Evolutionary conservation across 192 early-diverging fungal genomes (phyloP), one percentile per base, ranked within the genome.

Genomic region (Coemansia sp.): DNA sequence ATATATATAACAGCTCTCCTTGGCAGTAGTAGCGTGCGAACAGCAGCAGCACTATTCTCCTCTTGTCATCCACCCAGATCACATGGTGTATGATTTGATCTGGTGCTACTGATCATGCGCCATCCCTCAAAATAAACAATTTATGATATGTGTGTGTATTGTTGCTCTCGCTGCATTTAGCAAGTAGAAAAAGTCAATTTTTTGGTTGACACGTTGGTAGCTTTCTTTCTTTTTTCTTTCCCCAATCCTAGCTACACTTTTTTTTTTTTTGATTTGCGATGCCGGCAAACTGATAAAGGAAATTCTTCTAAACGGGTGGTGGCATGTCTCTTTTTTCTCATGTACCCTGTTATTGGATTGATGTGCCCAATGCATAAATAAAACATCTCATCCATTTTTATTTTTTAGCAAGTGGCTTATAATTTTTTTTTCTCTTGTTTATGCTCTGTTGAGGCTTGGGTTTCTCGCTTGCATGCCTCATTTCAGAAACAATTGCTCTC

Each of bases 71-170:
- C 38, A 18, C 31, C 60, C 24, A 40, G 36, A 27, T 44, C 63
- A 41, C 34, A 43, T 49, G 65, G 31, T 12, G 18, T 34, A 46
- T 62, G 63, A 68, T 68, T 29, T 59, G 67, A 68, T 68, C 67
- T 38, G 31, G 15, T 65, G 41, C 41, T 5, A 8, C 13, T 3
- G 38, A 46, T 43, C 63, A 65, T 29, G 41, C 16, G 63, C 60
- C 51, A 46, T 16, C 15, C 22, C 51, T 3, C n/a, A 57, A 24
- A 1, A 51, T 3, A 51, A 6, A 38, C 27, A 27, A 27, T 27
- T 27, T 38, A 9, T 38, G 9, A 38, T 1, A 9, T 38, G 36
- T 38, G 9, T 9, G 6, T 38, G 36, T 51, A 20, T 52, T 52
- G 20, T 24, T 52, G 51, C 9, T 22, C 44, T 5, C 44, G 18